These are phyloP conservation scores for Pharus latifolius DNA, from an alignment of 176 grass and related monocot species.

Conservation along the genomic window DNA sequence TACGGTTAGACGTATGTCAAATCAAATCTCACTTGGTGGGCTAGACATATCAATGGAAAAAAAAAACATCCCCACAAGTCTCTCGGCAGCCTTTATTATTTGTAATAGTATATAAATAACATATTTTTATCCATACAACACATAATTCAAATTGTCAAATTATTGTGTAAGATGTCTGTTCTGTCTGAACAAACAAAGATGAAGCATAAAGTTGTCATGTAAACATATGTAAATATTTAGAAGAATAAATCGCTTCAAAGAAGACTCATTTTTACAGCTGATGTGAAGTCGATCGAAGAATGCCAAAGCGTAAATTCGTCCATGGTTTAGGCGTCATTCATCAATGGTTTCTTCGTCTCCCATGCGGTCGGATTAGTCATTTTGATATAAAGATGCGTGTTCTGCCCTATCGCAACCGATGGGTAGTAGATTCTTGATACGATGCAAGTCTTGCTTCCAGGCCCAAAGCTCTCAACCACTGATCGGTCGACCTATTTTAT, in stretches of 20 bases:
- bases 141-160: background rate
- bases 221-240: no score
- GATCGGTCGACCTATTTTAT: constrained; percentile 50
- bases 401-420: constrained; percentile 10
- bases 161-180: no score
- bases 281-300: background rate
- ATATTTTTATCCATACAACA: background rate
- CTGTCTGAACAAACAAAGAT: no score
- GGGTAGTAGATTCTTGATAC: constrained; percentile 65
- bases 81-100: background rate
- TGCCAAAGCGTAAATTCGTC: background rate
- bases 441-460: constrained; percentile 43
- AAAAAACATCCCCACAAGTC: no score
- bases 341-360: constrained; percentile 47
- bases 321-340: constrained; percentile 26
- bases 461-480: constrained; percentile 64
- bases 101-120: background rate
- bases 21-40: no score
- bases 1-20: no score
- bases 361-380: constrained; percentile 24
- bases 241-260: background rate
- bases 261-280: background rate
- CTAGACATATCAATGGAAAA: no score
- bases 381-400: constrained; percentile 34
- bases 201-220: no score